Conservation (phyloP, 1,284 basidiomycete species). For the Moesziomyces antarcticus region DNA sequence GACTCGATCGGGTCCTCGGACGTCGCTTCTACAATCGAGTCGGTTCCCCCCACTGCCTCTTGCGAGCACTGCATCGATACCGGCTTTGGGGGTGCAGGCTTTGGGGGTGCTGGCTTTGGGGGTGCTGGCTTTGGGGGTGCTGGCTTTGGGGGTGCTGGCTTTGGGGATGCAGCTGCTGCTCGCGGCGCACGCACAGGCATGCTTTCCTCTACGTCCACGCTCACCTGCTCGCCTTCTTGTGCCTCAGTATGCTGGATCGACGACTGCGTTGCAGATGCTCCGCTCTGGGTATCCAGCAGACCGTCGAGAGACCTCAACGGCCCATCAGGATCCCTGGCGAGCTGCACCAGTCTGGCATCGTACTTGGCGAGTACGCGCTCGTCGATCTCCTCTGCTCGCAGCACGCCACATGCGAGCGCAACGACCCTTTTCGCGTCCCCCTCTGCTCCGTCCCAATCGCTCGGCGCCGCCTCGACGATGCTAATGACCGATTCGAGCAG, state of each 20-base stretch:
- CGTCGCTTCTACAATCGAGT: not conserved
- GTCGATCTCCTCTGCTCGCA: conserved; percentile 30
- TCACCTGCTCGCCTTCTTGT: not conserved
- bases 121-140: not conserved
- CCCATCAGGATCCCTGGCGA: conserved; percentile 6
- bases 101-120: too few species aligned
- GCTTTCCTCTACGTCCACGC: not conserved
- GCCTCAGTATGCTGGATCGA: not conserved
- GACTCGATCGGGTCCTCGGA: conserved; percentile 25
- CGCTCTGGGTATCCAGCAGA: conserved; percentile 8
- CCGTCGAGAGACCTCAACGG: conserved; percentile 14
- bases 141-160: not conserved
- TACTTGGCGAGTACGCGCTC: conserved; percentile 21
- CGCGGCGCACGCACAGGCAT: conserved; percentile 19
- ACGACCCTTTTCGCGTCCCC: not conserved
- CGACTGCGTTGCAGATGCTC: not conserved
- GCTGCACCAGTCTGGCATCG: conserved; percentile 18
- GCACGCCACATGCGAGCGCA: conserved; percentile 16
- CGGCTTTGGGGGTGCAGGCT: not conserved
- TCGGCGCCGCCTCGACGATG: conserved; percentile 18
- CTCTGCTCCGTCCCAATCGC: not conserved
- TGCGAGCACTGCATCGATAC: not conserved
- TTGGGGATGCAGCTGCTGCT: not conserved
- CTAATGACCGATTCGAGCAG: conserved; percentile 9
- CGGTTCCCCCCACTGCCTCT: not conserved